Evolutionary conservation across 495 filamentous ascomycete species (phyloP), one percentile per base, ranked within the genome.

Genomic region (Penicillium turbatum): DNA sequence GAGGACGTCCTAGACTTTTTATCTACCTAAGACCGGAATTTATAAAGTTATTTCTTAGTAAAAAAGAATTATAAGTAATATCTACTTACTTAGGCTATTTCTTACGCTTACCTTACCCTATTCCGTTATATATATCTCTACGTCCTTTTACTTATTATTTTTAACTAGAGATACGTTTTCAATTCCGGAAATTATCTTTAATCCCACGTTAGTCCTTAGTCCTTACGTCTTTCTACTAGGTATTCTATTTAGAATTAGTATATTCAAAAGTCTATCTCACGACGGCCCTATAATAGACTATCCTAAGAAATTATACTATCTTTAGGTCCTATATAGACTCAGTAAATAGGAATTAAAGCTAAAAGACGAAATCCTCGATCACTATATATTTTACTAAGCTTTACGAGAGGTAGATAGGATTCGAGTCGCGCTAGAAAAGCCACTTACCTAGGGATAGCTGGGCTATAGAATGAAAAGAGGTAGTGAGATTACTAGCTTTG

Each of bases 21-120:
- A 69, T 72, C 45, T 62, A 61, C 24, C 43, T 74, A 8, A 70
- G 34, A 21, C 61, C 51, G 10, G 57, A 72, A 56, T 73, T 69
- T 43, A 72, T 49, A 12, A 73, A 70, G 49, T 47, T 12, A 40
- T 72, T 62, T 54, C 64, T 70, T 34, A 56, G 64, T 6, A 44
- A 59, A 41, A 74, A 74, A 49, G 67, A 63, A 49, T 48, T 42
- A 53, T 70, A 67, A 42, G 60, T n/a, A 60, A 42, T 36, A n/a
- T 43, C 27, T n/a, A n/a, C n/a, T n/a, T n/a, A n/a, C n/a, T n/a
- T n/a, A n/a, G n/a, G n/a, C n/a, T n/a, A n/a, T n/a, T n/a, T n/a
- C n/a, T n/a, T n/a, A n/a, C n/a, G n/a, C n/a, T n/a, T n/a, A n/a
- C n/a, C n/a, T n/a, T n/a, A n/a, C n/a, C n/a, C n/a, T n/a, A n/a